phyloP scores from a whole-genome alignment of 2,329 filamentous ascomycete species.

The Xylaria sp. region DNA sequence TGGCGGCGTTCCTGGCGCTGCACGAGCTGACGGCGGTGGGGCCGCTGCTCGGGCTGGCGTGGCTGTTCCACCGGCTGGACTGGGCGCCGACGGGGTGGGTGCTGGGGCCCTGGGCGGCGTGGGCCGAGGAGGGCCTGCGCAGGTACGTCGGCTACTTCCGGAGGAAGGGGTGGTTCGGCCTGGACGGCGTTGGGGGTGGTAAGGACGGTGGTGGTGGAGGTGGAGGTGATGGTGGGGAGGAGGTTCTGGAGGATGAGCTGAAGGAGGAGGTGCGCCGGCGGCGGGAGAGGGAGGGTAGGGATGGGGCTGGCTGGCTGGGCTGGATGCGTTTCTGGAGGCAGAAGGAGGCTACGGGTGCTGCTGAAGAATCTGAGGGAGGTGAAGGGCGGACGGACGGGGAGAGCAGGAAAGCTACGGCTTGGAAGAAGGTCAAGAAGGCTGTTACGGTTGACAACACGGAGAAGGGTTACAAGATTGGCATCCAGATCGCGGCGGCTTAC shows the following conservation, averaged over 20 bases:
- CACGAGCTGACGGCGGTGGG: constrained; percentile 90
- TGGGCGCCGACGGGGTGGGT: constrained; percentile 67
- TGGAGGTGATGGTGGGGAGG: constrained; percentile 20
- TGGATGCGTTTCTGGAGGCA: constrained; percentile 40
- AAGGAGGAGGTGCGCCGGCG: constrained; percentile 29
- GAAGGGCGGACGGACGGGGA: constrained; percentile 25
- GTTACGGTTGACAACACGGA: constrained; percentile 35
- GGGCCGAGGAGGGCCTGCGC: constrained; percentile 65
- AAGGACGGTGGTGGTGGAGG: constrained; percentile 36
- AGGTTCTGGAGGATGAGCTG: constrained; percentile 26
- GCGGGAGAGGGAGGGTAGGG: constrained; percentile 36
- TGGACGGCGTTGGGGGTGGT: too few species aligned
- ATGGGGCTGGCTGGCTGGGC: constrained; percentile 16
- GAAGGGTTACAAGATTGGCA: constrained; percentile 54
- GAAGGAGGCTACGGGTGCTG: constrained; percentile 39
- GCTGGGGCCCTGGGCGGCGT: constrained; percentile 51
- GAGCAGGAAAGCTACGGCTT: constrained; percentile 24
- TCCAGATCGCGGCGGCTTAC: constrained; percentile 84
- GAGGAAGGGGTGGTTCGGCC: constrained; percentile 80
- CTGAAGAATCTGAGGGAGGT: constrained; percentile 42
- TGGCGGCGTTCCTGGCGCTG: constrained; percentile 83
- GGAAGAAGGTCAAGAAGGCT: constrained; percentile 29
- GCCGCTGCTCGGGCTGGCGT: constrained; percentile 75
- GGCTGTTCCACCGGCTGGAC: constrained; percentile 76
- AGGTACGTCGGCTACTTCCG: constrained; percentile 78